Evolutionary conservation across 768 basidiomycete genomes (phyloP), one percentile per base, ranked within the genome.

Genomic region (Suillus spraguei): DNA sequence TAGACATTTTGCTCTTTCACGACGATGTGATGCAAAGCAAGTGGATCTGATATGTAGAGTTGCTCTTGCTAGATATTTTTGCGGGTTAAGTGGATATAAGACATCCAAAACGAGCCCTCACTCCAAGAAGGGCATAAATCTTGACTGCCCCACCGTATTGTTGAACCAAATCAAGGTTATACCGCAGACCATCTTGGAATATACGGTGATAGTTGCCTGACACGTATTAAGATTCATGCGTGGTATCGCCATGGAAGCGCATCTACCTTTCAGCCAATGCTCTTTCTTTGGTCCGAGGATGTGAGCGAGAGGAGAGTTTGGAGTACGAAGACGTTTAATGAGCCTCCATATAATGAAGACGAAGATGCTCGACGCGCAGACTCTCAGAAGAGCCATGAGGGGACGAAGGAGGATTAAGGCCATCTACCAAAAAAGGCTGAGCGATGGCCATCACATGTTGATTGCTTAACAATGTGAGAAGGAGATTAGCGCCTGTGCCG

Each of bases 11-110:
- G 71, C 55, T 75, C 78, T 60, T 78, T 79, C 59, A 81, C 71
- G 11, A 78, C 58, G 35, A 80, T 73, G 59, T 78, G 70, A 63
- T 79, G 70, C 6, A 81, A 61, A 11, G 80, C 77, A 33, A 73
- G 71, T 5, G 77, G 80, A 44, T 80, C 80, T 8, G 72, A 75
- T 41, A 80, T 63, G 62, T 75, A 79, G 38, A 81, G 71, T 13
- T 75, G 71, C 14, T 68, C 71, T 68, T 59, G 33, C 69, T 74
- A 53, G 56, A 49, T 22, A 32, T 16, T 22, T 17, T 32, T 62
- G 28, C 28, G 56, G 63, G 65, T 17, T 7, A 20, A 61, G 60
- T 39, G 35, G 36, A 59, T 22, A 59, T 24, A 38, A 5, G 14
- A 36, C 17, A 33, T 24, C 22, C 35, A 32, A 42, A 24, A 33